Base-by-base conservation (phyloP, 768 basidiomycete genomes). In the Podaxis sp. region DNA sequence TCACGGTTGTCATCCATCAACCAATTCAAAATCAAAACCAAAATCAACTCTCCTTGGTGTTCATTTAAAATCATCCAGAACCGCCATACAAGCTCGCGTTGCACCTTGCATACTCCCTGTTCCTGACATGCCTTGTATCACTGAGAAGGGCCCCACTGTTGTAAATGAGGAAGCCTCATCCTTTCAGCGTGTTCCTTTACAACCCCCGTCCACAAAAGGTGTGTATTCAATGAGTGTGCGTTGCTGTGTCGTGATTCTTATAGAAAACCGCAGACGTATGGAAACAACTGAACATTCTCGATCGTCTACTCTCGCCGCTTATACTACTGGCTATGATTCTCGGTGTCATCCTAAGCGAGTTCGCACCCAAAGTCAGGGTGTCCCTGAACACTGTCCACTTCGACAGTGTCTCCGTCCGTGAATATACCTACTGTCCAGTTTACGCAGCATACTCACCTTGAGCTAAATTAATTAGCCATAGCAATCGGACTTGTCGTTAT, bases 401-500 rank as follows among this genome's bases (percentile, higher is more conserved):
- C 63, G 69, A 87, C 59, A 82, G 85, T 21, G 90, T 92, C 42
- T 93, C 91, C 13, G 79, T 89, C 48, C 91, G 91, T 93, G 70
- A 74, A 90, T 81, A 4, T 11, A 13, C 13, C 4, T 6, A 5
- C 23, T 21, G 4, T n/a, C 36, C 4, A 13, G 14, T 13, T 13
- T 9, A 13, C 16, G 10, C 3, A 25, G 35, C 51, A 27, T 23
- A 9, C 10, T 21, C 2, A 57, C 46, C 28, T 32, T 16, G 32
- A 27, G 23, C 52, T n/a, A 18, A 36, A 35, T 38, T 16, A 47
- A 52, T 18, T 62, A 93, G 91, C 91, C 1, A 90, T 93, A 50
- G 87, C 87, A 14, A 77, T 93, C 44, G 93, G 91, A 1, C 82
- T 94, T 38, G 82, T 93, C 16, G 75, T 93, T 55, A 94, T 94